A percentile compares a stretch with the other conserved stretches of the same genome.
Conservation (phyloP, 495 filamentous ascomycete genomes). For the Penicillium coffeae region DNA sequence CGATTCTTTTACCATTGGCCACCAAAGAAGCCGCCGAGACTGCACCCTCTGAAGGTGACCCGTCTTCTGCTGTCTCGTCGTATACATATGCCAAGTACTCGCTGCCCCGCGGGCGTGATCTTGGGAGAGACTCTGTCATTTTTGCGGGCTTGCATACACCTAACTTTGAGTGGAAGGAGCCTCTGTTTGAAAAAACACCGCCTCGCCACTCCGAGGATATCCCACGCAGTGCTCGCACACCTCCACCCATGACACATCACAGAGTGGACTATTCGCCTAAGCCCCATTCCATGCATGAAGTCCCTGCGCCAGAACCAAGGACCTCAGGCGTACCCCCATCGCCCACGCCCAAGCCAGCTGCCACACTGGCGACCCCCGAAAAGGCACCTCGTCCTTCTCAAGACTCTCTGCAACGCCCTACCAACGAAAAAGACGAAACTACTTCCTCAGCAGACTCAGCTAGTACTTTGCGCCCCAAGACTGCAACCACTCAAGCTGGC, state of each 20-base stretch:
- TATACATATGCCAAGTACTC: slow-evolving; percentile 82
- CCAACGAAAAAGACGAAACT: slow-evolving; percentile 44
- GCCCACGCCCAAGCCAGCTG: slow-evolving; percentile 6
- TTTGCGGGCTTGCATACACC: slow-evolving; percentile 59
- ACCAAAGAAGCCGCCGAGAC: slow-evolving; percentile 17
- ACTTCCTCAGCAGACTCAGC: slow-evolving; percentile 61
- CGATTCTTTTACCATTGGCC: slow-evolving; percentile 33
- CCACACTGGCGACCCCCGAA: slow-evolving; percentile 16
- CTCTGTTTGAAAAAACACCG: slow-evolving; percentile 49
- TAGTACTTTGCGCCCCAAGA: slow-evolving; percentile 59
- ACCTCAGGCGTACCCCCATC: slow-evolving; percentile 8
- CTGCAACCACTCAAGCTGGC: slow-evolving; percentile 37
- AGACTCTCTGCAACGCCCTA: slow-evolving; percentile 30
- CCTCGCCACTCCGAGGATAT: slow-evolving; percentile 33
- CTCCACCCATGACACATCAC: slow-evolving; percentile 29
- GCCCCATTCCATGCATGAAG: slow-evolving; percentile 35
- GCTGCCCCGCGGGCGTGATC: slow-evolving; percentile 72
- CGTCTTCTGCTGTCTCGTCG: slow-evolving; percentile 55
- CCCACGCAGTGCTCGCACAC: slow-evolving; percentile 33
- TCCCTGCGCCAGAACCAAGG: slow-evolving; percentile 16
- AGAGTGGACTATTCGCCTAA: slow-evolving; percentile 28
- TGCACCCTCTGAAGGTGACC: slow-evolving; percentile 26
- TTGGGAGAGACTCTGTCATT: slow-evolving; percentile 67
- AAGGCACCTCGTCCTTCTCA: slow-evolving; percentile 47
- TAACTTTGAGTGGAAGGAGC: slow-evolving; percentile 59